Base-by-base conservation (phyloP, 2,329 filamentous ascomycete species). In the Venturia aucupariae region DNA sequence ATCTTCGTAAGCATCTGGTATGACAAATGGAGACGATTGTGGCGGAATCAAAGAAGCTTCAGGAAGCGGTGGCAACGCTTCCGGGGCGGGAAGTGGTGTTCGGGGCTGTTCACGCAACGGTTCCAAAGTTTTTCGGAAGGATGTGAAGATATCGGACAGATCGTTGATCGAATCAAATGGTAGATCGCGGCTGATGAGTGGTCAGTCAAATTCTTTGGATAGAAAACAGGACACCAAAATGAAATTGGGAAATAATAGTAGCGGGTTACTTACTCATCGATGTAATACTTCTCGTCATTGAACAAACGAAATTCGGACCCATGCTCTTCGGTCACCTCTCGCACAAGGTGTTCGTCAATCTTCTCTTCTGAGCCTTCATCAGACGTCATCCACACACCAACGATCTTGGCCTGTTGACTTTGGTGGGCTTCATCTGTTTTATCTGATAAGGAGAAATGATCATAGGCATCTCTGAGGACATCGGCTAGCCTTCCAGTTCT, bases 251-350 rank as follows among this genome's bases (percentile, higher is more conserved):
- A n/a, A n/a, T n/a, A n/a, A n/a, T n/a, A 27, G 48, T 35, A 54
- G 27, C 19, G 30, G 61, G 35, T 60, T 27, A 66, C 88, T 75
- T 77, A 92, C 90, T 92, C 88, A 70, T 92, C 87, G 61, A 92
- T 80, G 66, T 86, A 86, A 69, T 90, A 92, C 72, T 92, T 93
- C 73, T 92, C 89, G 69, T 93, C 89, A 0, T 75, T 74, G 84
- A 86, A 92, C 0, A 86, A 65, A 71, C 83, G 83, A 72, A 90
- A 90, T 1, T 84, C 79, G 4, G 86, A 77, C 0, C 78, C 79
- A 3, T 80, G 75, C 15, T 80, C 72, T 27, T 81, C 74, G 64
- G 88, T 86, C 0, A 84, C 71, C 0, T 76, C 71, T 35, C 79
- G 78, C 1, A 90, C 78, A 0, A 76, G 77, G 27, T 77, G 74